Conservation (phyloP, 2,329 filamentous ascomycete species). For the Arthrinium phaeospermum region DNA sequence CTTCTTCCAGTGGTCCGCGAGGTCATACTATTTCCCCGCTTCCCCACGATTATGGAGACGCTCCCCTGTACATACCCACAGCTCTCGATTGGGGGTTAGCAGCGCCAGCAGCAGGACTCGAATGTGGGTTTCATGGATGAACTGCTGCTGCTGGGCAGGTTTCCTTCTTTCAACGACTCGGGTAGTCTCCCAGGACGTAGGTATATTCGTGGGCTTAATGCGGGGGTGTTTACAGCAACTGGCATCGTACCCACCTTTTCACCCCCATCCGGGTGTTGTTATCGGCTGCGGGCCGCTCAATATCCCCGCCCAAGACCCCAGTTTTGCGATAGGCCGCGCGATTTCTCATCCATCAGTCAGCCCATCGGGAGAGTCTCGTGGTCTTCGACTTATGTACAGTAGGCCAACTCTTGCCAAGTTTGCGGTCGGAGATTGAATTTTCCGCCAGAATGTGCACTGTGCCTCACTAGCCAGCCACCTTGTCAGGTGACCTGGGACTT, state of each 20-base stretch:
- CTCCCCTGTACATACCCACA: neutral
- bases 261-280: neutral
- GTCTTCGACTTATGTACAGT: no score
- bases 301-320: neutral
- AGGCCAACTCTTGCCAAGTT: no score
- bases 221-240: neutral
- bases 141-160: neutral
- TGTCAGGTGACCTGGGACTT: neutral
- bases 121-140: neutral
- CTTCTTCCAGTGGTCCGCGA: neutral
- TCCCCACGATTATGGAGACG: neutral
- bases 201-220: neutral
- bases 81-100: neutral
- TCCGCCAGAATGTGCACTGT: no score
- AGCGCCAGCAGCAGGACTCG: neutral
- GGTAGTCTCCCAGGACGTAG: neutral
- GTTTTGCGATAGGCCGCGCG: neutral
- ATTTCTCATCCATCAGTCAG: constrained; percentile 16
- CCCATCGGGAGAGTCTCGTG: neutral
- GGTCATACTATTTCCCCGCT: neutral
- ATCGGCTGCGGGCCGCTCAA: neutral
- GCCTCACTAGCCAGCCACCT: neutral
- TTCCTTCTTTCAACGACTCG: neutral
- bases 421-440: no score
- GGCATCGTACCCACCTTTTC: neutral